Evolutionary conservation across 78 protist species (phyloP).

Genomic region (Acrasis kona): DNA sequence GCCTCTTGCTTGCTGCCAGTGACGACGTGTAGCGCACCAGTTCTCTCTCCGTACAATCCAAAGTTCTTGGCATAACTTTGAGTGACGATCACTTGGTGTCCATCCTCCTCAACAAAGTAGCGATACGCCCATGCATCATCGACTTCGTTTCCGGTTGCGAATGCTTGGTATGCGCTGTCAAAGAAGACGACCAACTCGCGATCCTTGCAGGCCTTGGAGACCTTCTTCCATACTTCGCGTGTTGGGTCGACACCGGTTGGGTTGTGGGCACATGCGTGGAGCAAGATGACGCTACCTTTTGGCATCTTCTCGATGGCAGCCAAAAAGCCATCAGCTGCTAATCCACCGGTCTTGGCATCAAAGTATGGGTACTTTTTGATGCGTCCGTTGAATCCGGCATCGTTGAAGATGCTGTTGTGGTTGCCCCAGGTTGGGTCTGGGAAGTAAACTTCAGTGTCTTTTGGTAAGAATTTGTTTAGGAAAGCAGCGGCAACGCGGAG

Average conservation of each 20-base stretch:
- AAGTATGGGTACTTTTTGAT: constrained; percentile 29
- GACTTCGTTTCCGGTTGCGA: constrained; percentile 66
- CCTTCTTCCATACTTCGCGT: constrained; percentile 35
- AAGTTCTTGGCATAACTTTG: constrained; percentile 78
- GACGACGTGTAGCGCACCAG: constrained; percentile 47
- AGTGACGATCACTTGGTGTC: constrained; percentile 5
- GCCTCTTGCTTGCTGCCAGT: constrained; percentile 27
- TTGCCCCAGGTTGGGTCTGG: constrained; percentile 30
- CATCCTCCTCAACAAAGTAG: constrained; percentile 14
- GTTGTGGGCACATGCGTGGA: constrained; percentile 87
- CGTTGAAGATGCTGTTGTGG: constrained; percentile 48
- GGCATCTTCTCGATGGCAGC: constrained; percentile 33
- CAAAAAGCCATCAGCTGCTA: constrained; percentile 51
- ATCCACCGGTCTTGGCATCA: not conserved
- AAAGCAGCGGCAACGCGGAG: not conserved
- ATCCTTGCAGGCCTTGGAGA: not conserved
- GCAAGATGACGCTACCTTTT: constrained; percentile 29
- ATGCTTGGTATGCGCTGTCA: constrained; percentile 85
- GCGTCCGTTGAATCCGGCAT: constrained; percentile 10
- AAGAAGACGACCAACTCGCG: constrained; percentile 37
- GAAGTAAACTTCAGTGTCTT: not conserved
- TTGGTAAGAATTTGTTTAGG: not conserved
- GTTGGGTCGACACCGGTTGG: constrained; percentile 88
- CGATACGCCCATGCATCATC: constrained; percentile 52
- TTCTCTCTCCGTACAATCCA: constrained; percentile 79